Evolutionary conservation across 2,329 filamentous ascomycete genomes (phyloP), one percentile per base, ranked within the genome.

Genomic region (Pseudogymnoascus sp.): DNA sequence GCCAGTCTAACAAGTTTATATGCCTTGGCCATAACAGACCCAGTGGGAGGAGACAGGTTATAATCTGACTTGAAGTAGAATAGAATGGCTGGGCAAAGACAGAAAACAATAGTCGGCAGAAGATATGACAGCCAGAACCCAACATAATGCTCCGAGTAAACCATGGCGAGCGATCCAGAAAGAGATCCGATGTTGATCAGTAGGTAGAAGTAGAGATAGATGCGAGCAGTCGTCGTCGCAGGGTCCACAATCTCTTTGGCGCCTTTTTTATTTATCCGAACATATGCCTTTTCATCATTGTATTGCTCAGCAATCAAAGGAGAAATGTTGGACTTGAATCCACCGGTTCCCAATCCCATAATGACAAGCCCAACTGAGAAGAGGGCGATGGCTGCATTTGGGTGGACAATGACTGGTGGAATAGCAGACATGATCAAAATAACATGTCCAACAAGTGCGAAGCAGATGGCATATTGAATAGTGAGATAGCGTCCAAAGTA

Each of bases 101-200:
- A 78, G 77, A 89, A 88, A 69, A 89, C 75, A 61, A 79, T 72
- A 0, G 87, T 90, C 8, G 87, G 87, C 9, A 90, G 78, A 39
- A 87, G 74, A 75, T 80, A 92, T 0, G 87, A 80, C 25, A 88
- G 79, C 85, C 86, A 92, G 77, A 89, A 91, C 6, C 88, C 88
- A 58, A 90, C 80, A 64, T 89, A 89, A 71, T 88, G 87, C 74
- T 91, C 88, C 1, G 87, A 84, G 69, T 89, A 92, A 35, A 85
- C 86, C 83, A 87, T 90, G 69, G 77, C 78, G 62, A 88, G 80
- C 72, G 86, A 85, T 48, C 80, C 84, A 52, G 79, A 69, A 8
- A 70, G 62, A 27, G 85, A 82, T 33, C 88, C 88, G 12, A 87
- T 71, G 70, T 89, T 89, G 75, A 89, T 87, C 69, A 86, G 81